A percentile compares a stretch with the other conserved stretches of the same genome.
Evolutionary conservation across 192 early-diverging fungal genomes (phyloP).

Genomic region (Entomortierella chlamydospora): DNA sequence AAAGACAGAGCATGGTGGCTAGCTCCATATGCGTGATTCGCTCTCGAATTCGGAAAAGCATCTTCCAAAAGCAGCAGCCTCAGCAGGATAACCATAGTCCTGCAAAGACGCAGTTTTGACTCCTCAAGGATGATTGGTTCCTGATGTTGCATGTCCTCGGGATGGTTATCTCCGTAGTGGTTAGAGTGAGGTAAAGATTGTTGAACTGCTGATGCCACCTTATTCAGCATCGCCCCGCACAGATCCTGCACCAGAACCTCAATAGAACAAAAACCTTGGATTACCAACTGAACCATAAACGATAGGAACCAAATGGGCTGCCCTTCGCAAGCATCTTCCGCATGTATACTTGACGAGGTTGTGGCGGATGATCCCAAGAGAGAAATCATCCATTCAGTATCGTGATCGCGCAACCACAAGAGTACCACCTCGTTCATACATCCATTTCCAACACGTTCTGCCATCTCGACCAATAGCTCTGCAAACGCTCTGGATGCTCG

Average conservation of each 20-base stretch:
- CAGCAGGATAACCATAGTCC: slow-evolving; percentile 26
- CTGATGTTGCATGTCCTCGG: slow-evolving; percentile 5
- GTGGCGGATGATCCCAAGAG: slow-evolving; percentile 3
- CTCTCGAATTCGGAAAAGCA: slow-evolving; percentile 19
- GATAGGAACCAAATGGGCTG: slow-evolving; percentile 38
- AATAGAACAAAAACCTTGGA: slow-evolving; percentile 43
- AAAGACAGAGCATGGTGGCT: slow-evolving; percentile 23
- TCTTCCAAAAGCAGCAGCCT: slow-evolving; percentile 37
- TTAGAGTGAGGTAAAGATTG: neutral
- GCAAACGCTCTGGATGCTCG: slow-evolving; percentile 22
- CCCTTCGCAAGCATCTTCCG: neutral
- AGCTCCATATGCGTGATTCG: slow-evolving; percentile 22
- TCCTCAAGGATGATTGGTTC: slow-evolving; percentile 7
- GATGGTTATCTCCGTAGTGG: slow-evolving; percentile 12
- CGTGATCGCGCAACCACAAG: slow-evolving; percentile 35
- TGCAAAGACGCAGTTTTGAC: slow-evolving; percentile 27
- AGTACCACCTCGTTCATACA: slow-evolving; percentile 36
- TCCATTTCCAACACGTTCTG: slow-evolving; percentile 35
- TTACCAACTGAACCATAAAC: slow-evolving; percentile 45
- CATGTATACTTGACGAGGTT: neutral
- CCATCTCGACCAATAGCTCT: slow-evolving; percentile 39
- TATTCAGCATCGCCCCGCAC: slow-evolving; percentile 34
- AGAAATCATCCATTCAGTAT: slow-evolving; percentile 37
- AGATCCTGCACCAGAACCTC: slow-evolving; percentile 40
- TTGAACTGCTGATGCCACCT: slow-evolving; percentile 17